A percentile compares a stretch with the other conserved stretches of the same genome.
Evolutionary conservation across 1,139 yeast species (phyloP).

Genomic region (Pichia terricola): DNA sequence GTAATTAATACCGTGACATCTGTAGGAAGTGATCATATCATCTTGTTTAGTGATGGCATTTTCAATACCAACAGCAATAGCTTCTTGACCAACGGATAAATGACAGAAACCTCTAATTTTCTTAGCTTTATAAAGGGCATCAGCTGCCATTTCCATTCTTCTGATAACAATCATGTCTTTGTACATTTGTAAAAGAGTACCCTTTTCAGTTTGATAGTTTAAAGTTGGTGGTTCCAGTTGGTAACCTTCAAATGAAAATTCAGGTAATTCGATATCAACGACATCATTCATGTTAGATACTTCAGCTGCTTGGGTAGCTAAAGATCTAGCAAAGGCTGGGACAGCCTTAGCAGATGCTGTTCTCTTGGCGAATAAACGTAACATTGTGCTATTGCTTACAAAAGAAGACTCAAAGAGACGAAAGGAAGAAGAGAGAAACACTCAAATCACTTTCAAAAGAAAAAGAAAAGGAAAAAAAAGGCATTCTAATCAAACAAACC

Average conservation of each 20-base stretch:
- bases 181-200: constrained; percentile 80
- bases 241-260: constrained; percentile 77
- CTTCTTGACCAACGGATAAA: constrained; percentile 98
- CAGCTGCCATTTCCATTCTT: constrained; percentile 99
- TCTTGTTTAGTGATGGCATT: constrained; percentile 80
- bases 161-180: constrained; percentile 90
- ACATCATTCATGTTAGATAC: constrained; percentile 8
- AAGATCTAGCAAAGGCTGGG: constrained; percentile 12
- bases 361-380: constrained; percentile 14
- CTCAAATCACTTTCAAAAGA: background rate
- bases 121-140: constrained; percentile 95
- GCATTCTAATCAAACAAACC: too few species aligned
- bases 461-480: background rate
- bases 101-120: constrained; percentile 98
- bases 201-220: constrained; percentile 70
- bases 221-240: constrained; percentile 69
- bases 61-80: constrained; percentile 97
- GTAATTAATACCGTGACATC: constrained; percentile 98
- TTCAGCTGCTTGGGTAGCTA: constrained; percentile 19
- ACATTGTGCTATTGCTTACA: constrained; percentile 8
- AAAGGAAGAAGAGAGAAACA: background rate
- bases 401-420: too few species aligned
- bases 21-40: constrained; percentile 88
- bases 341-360: constrained; percentile 7
- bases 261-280: constrained; percentile 57